A percentile compares a stretch with the other conserved stretches of the same genome.
Conservation (phyloP, 164 flowering plant species). For the Warburgia ugandensis region DNA sequence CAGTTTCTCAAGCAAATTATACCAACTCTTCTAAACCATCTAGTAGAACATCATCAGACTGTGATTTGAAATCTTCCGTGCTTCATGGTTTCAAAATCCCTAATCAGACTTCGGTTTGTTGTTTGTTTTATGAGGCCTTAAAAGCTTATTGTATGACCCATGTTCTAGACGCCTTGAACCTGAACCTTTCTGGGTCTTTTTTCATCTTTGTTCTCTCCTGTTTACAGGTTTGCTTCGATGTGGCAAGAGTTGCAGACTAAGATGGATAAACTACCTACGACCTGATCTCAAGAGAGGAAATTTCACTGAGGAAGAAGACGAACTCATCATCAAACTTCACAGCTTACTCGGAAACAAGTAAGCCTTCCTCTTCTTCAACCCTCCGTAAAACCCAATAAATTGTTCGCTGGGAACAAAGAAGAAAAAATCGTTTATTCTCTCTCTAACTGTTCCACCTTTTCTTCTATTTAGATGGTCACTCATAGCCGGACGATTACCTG, state of each 20-base stretch:
- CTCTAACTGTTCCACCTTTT: neutral
- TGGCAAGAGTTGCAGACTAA: slow-evolving; percentile 30
- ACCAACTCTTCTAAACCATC: too few species aligned
- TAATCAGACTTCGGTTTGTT: too few species aligned
- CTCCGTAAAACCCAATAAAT: too few species aligned
- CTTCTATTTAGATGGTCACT: slow-evolving; percentile 46
- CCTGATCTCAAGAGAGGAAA: slow-evolving; percentile 30
- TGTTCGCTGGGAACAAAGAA: too few species aligned
- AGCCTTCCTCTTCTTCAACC: neutral
- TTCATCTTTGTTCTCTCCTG: neutral
- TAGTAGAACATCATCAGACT: too few species aligned
- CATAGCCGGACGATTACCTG: slow-evolving; percentile 51
- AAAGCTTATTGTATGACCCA: neutral
- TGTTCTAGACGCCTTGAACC: too few species aligned
- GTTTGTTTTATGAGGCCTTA: too few species aligned
- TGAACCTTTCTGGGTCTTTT: neutral
- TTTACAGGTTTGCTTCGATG: slow-evolving; percentile 24
- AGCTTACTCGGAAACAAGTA: slow-evolving; percentile 27
- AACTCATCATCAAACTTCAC: slow-evolving; percentile 29
- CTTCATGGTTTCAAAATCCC: too few species aligned
- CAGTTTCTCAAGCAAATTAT: too few species aligned
- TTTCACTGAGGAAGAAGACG: slow-evolving; percentile 30
- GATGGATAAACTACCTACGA: slow-evolving; percentile 31
- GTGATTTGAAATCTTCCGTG: too few species aligned
- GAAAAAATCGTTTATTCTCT: too few species aligned